phyloP scores from a whole-genome alignment of 1,284 basidiomycete genomes.

The Hymenochaete sp. region DNA sequence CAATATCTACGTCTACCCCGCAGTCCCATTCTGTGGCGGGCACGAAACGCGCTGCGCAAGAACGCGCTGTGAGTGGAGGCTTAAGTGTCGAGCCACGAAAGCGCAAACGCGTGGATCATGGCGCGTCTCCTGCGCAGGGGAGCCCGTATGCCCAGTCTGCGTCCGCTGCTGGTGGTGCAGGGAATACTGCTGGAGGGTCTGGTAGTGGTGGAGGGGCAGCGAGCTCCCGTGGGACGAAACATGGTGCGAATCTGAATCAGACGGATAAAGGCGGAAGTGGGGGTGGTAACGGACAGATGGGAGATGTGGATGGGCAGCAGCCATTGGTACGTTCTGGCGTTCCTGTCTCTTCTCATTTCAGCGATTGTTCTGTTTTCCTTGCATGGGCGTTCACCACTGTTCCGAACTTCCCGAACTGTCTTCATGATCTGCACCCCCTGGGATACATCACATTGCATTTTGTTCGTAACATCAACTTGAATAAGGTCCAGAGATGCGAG shows the following conservation, averaged over 20 bases:
- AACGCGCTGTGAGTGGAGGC: no score
- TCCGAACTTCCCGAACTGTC: no score
- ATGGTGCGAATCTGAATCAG: background rate
- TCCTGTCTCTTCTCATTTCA: background rate
- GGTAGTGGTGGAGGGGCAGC: background rate
- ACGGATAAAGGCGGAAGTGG: background rate
- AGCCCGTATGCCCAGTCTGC: slow-evolving; percentile 1
- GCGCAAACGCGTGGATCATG: slow-evolving; percentile 51
- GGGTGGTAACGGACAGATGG: background rate
- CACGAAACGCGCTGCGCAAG: slow-evolving; percentile 15
- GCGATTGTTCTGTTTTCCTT: background rate
- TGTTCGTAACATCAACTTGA: no score
- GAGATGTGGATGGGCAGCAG: slow-evolving; percentile 10
- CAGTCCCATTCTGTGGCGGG: slow-evolving; percentile 1
- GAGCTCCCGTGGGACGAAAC: background rate
- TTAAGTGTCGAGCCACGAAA: slow-evolving; percentile 68
- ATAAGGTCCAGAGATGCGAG: no score
- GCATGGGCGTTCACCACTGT: no score
- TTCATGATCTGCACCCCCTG: no score
- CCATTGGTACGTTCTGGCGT: slow-evolving; percentile 9
- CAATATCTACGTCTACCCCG: background rate
- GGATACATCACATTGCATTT: no score
- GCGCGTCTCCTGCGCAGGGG: background rate
- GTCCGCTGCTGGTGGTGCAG: background rate
- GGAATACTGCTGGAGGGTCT: background rate